Evolutionary conservation across 257 asterid genomes (phyloP).

Genomic region (Plantago ovata): DNA sequence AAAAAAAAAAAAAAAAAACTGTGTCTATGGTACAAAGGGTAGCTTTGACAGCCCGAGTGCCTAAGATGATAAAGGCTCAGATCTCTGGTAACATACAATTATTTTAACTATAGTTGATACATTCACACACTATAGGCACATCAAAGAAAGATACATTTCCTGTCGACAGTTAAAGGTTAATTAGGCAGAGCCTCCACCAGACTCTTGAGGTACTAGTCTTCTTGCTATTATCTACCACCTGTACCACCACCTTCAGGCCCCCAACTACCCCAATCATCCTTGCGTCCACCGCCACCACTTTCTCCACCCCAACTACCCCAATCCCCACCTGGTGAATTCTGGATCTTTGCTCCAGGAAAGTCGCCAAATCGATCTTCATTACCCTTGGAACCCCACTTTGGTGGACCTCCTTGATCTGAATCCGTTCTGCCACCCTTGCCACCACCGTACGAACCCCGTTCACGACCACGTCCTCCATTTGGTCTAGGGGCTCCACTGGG

Average conservation of each 20-base stretch:
- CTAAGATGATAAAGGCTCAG: too few relatives aligned
- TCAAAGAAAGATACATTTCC: too few relatives aligned
- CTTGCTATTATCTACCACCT: slow-evolving; percentile 37
- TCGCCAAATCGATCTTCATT: slow-evolving; percentile 45
- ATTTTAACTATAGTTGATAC: too few relatives aligned
- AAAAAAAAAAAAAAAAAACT: too few relatives aligned
- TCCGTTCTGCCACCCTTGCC: slow-evolving; percentile 49
- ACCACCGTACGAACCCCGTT: slow-evolving; percentile 50
- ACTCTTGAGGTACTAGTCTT: slow-evolving; percentile 24
- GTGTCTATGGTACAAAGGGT: too few relatives aligned
- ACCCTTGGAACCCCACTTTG: slow-evolving; percentile 62
- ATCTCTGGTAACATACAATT: too few relatives aligned
- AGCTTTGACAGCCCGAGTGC: too few relatives aligned
- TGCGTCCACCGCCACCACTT: slow-evolving; percentile 20
- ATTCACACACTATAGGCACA: too few relatives aligned
- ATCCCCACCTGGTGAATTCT: slow-evolving; percentile 50
- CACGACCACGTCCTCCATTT: slow-evolving; percentile 42
- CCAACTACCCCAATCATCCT: slow-evolving; percentile 25
- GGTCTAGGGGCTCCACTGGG: slow-evolving; percentile 62
- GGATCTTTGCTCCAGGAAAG: slow-evolving; percentile 54
- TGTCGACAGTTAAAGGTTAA: too few relatives aligned
- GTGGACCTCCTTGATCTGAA: slow-evolving; percentile 43
- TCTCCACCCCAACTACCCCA: slow-evolving; percentile 49
- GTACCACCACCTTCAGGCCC: background rate
- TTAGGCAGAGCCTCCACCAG: slow-evolving; percentile 29